A percentile compares a stretch with the other conserved stretches of the same genome.
These are phyloP conservation scores for Ophiorrhiza pumila DNA, from an alignment of 257 asterid species.

Conservation along the genomic window DNA sequence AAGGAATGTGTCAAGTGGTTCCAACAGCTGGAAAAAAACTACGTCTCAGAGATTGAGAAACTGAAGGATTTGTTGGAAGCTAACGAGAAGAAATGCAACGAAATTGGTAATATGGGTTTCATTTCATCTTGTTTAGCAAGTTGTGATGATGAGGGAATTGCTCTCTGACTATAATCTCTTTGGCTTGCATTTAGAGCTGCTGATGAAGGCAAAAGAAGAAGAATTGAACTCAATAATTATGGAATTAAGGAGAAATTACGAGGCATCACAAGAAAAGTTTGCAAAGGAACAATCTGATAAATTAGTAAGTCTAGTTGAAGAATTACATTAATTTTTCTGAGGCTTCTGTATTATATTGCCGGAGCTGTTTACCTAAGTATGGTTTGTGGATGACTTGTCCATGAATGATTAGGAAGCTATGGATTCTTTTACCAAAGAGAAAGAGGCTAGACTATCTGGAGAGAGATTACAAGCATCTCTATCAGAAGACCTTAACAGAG, in stretches of 20 bases:
- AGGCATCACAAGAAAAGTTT: conserved; percentile 61
- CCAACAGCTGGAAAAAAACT: conserved; percentile 70
- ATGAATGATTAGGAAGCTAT: conserved; percentile 59
- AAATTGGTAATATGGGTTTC: conserved; percentile 23
- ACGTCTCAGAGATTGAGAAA: conserved; percentile 50
- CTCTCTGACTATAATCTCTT: background rate
- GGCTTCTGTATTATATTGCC: background rate
- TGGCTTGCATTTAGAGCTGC: conserved; percentile 39
- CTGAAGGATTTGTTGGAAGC: conserved; percentile 53
- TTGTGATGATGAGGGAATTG: background rate
- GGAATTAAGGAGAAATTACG: conserved; percentile 68
- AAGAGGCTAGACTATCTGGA: conserved; percentile 57
- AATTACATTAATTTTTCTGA: background rate
- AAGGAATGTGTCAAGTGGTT: conserved; percentile 83
- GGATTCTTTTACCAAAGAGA: conserved; percentile 64
- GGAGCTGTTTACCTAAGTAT: background rate
- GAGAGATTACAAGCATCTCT: conserved; percentile 70
- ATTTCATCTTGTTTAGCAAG: background rate
- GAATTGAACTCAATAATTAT: conserved; percentile 67
- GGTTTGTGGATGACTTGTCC: conserved; percentile 4
- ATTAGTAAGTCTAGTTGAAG: conserved; percentile 42
- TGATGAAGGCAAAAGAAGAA: conserved; percentile 76
- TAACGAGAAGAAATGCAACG: conserved; percentile 53
- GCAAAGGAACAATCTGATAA: conserved; percentile 68
- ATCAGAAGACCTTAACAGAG: conserved; percentile 70